Conservation (phyloP, 2,329 filamentous ascomycete species). For the Aspergillus unguis region DNA sequence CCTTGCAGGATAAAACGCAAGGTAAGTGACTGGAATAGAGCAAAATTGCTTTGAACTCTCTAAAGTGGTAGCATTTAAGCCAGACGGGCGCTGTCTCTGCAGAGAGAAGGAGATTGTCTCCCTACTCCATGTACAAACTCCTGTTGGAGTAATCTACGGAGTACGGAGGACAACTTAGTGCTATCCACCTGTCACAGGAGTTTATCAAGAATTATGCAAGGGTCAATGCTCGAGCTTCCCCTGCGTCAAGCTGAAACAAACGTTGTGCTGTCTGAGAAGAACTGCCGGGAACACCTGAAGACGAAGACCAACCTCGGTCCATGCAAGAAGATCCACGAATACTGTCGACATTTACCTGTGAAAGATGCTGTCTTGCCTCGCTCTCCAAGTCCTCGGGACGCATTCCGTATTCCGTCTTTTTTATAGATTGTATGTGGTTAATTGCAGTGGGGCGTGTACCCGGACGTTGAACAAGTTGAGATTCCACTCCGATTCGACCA, state of each 20-base stretch:
- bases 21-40: too few relatives aligned
- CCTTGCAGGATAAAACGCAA: too few relatives aligned
- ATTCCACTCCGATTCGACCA: conserved; percentile 19
- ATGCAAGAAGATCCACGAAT: neutral
- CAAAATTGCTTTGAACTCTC: too few relatives aligned
- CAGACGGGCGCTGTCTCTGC: too few relatives aligned
- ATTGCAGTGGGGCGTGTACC: conserved; percentile 10
- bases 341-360: neutral
- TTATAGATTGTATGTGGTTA: neutral
- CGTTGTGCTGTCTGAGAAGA: conserved; percentile 4
- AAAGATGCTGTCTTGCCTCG: neutral
- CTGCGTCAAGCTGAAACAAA: conserved; percentile 8
- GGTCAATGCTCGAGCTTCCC: neutral
- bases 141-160: too few relatives aligned
- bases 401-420: too few relatives aligned
- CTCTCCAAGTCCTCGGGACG: neutral
- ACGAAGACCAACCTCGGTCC: conserved; percentile 7
- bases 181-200: too few relatives aligned
- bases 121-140: too few relatives aligned
- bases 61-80: too few relatives aligned
- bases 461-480: conserved; percentile 7
- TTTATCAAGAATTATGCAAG: too few relatives aligned
- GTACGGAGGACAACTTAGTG: too few relatives aligned
- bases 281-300: conserved; percentile 3
- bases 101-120: too few relatives aligned